Conservation (phyloP, 176 grass and related monocot genomes). For the Ampelocalamus luodianensis region DNA sequence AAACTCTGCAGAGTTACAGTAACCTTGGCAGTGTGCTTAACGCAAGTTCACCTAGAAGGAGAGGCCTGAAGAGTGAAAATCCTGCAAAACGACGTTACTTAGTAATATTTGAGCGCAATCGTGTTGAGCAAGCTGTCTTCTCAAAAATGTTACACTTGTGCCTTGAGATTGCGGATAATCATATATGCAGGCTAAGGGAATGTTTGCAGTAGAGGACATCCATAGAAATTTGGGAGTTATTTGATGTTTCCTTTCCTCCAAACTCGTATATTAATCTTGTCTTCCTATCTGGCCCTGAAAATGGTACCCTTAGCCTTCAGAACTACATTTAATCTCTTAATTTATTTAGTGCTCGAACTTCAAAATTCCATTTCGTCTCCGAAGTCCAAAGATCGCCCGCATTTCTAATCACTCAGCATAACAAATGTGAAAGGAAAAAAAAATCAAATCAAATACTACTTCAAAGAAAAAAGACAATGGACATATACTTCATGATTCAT, state of each 20-base stretch:
- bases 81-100: background rate
- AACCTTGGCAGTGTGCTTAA: background rate
- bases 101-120: background rate
- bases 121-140: background rate
- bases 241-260: background rate
- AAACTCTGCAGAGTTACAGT: background rate
- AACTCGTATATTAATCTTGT: background rate
- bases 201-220: background rate
- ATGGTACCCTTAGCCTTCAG: background rate
- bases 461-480: background rate
- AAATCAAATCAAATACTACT: background rate
- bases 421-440: background rate
- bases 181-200: too few species aligned
- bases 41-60: background rate
- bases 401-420: background rate
- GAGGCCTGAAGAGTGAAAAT: background rate
- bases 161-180: background rate
- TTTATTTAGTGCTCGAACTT: background rate
- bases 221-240: background rate
- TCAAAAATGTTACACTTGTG: too few species aligned
- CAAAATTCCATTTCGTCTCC: background rate
- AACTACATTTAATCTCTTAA: background rate
- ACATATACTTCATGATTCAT: background rate
- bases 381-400: background rate
- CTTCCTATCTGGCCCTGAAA: background rate